Evolutionary conservation across 495 filamentous ascomycete species (phyloP).

Genomic region (Annulohypoxylon bovei): DNA sequence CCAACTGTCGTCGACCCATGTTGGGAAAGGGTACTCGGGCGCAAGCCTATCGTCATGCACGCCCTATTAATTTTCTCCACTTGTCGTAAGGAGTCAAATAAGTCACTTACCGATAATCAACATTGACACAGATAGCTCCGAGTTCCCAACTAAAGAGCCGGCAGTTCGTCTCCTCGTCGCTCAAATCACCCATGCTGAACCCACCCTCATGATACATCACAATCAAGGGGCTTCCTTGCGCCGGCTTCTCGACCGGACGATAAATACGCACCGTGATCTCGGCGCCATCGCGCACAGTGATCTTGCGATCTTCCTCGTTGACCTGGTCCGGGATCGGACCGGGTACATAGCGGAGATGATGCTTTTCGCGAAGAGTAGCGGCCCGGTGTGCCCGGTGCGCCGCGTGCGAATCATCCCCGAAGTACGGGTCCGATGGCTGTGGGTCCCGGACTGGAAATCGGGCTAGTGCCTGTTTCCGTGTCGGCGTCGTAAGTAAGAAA

Average conservation of each 20-base stretch:
- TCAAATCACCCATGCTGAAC: constrained; percentile 53
- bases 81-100: neutral
- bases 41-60: constrained; percentile 46
- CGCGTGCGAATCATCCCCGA: constrained; percentile 36
- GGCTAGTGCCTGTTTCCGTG: constrained; percentile 20
- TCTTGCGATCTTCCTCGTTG: constrained; percentile 45
- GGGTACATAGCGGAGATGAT: constrained; percentile 41
- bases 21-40: constrained; percentile 61
- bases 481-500: constrained; percentile 2
- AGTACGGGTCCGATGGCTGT: constrained; percentile 41
- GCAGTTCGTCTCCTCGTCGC: constrained; percentile 46
- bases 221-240: constrained; percentile 51
- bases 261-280: constrained; percentile 51
- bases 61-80: neutral
- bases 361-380: constrained; percentile 37
- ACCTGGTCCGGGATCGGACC: constrained; percentile 38
- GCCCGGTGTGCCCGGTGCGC: constrained; percentile 32
- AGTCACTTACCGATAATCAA: constrained; percentile 52
- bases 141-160: constrained; percentile 47
- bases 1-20: constrained; percentile 57
- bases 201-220: constrained; percentile 59
- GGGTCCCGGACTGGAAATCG: constrained; percentile 28
- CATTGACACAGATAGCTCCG: constrained; percentile 52
- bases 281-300: constrained; percentile 55
- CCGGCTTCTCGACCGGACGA: constrained; percentile 43